Evolutionary conservation across 1,284 basidiomycete species (phyloP).

Genomic region (Testicularia cyperi): DNA sequence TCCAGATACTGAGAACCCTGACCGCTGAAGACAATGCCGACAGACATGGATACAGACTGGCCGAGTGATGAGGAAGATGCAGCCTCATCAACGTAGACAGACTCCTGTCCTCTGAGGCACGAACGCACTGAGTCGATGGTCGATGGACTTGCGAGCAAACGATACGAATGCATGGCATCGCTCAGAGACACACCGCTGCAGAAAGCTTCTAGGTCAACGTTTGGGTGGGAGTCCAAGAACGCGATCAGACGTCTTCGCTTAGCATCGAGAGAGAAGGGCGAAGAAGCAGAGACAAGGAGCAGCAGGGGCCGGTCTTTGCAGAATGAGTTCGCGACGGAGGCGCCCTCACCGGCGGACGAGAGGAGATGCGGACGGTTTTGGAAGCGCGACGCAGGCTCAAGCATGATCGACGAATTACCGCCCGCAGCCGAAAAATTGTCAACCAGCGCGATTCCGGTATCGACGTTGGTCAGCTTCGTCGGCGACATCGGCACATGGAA

Average conservation of each 20-base stretch:
- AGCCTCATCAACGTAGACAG: constrained; percentile 1
- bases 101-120: constrained; percentile 28
- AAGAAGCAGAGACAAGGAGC: constrained; percentile 27
- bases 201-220: constrained; percentile 17
- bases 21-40: constrained; percentile 35
- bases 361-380: no score
- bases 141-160: constrained; percentile 12
- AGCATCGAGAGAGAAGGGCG: constrained; percentile 26
- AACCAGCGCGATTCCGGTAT: constrained; percentile 20
- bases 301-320: constrained; percentile 13
- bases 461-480: constrained; percentile 7
- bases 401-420: constrained; percentile 37
- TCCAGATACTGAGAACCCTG: constrained; percentile 40
- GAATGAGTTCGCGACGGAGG: no score
- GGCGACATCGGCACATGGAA: constrained; percentile 19
- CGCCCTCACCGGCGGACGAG: no score
- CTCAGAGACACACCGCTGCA: constrained; percentile 31
- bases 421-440: constrained; percentile 44
- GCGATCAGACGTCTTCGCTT: constrained; percentile 19
- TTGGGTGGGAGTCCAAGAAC: constrained; percentile 11
- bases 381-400: no score
- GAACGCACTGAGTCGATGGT: constrained; percentile 10
- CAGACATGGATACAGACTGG: no score
- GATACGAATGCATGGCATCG: constrained; percentile 21
- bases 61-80: no score